phyloP scores from a whole-genome alignment of 306 rosid genomes.

The Rosa chinensis region DNA sequence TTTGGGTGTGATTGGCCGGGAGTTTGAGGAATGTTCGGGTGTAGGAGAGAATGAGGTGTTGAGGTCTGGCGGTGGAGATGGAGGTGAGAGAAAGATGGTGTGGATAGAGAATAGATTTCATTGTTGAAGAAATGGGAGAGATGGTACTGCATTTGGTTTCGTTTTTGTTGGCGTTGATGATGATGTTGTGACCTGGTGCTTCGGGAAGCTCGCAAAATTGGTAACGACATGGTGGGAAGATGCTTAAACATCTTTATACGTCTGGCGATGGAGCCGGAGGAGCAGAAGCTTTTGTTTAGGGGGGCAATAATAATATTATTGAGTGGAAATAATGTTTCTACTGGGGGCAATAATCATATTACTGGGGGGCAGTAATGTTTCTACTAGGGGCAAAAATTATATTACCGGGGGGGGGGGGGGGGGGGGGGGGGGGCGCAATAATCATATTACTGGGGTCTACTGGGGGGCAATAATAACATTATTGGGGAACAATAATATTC shows the following conservation, averaged over 20 bases:
- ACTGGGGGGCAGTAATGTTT: too few relatives aligned
- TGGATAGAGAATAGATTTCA: constrained; percentile 57
- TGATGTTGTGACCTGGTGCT: background rate
- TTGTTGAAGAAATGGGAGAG: constrained; percentile 20
- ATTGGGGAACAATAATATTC: too few relatives aligned
- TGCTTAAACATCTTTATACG: background rate
- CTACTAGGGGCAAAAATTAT: too few relatives aligned
- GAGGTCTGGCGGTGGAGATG: constrained; percentile 25
- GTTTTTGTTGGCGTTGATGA: background rate
- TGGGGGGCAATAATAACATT: too few relatives aligned
- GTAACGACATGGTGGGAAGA: background rate
- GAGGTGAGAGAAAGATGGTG: constrained; percentile 36
- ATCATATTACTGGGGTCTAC: too few relatives aligned
- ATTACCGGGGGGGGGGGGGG: too few relatives aligned
- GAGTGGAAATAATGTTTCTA: too few relatives aligned
- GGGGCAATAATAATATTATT: too few relatives aligned
- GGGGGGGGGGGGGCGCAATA: too few relatives aligned
- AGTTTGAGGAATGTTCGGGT: constrained; percentile 23
- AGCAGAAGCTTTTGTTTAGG: too few relatives aligned
- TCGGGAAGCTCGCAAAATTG: background rate
- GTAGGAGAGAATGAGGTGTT: background rate
- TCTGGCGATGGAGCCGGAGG: background rate
- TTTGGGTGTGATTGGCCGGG: too few relatives aligned
- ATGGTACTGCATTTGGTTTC: background rate
- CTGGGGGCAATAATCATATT: too few relatives aligned